Evolutionary conservation across 768 basidiomycete genomes (phyloP), one percentile per base, ranked within the genome.

Genomic region (Trametes sanguinea): DNA sequence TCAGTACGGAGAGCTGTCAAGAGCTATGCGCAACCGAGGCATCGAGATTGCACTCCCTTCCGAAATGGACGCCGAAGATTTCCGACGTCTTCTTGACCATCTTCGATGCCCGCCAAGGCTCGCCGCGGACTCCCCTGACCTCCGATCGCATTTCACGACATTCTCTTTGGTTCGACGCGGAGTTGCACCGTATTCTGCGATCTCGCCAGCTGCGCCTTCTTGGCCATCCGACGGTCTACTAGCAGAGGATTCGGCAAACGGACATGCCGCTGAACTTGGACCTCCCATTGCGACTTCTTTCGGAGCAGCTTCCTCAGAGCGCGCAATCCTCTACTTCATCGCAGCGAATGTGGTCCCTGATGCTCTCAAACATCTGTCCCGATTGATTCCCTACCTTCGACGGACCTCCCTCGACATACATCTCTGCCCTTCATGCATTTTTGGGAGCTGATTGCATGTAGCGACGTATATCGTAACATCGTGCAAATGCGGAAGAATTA

Each of bases 11-110:
- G 97, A 99, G 75, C 78, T 98, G 10, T 98, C 97, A 1, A 83
- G 97, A 40, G 97, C 97, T 2, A 99, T 99, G 97, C 89, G 97
- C 29, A 99, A 99, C 75, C 86, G 97, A 59, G 96, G 96, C 16
- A 79, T 97, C 39, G 97, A 99, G 74, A 82, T 98, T 50, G 81
- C 83, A 32, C 68, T 94, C 56, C 56, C 80, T 9, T 53, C 61
- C n/a, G 11, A 45, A 11, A 10, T 27, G 51, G 68, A 71, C 13
- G 65, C 75, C 10, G 83, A 86, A 60, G 88, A 89, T 65, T n/a
- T 35, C 8, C 57, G 54, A 33, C 78, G 82, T 29, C 60, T 87
- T 14, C 73, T 75, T 14, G 80, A 85, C 57, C 74, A 81, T 68
- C 63, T 75, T 35, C 80, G 86, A 32, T 76, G 89, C n/a, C 82